Percentiles rank a stretch among this genome's conserved stretches.
Conservation (phyloP, 2,329 filamentous ascomycete genomes). For the Thielaviopsis ethacetica region DNA sequence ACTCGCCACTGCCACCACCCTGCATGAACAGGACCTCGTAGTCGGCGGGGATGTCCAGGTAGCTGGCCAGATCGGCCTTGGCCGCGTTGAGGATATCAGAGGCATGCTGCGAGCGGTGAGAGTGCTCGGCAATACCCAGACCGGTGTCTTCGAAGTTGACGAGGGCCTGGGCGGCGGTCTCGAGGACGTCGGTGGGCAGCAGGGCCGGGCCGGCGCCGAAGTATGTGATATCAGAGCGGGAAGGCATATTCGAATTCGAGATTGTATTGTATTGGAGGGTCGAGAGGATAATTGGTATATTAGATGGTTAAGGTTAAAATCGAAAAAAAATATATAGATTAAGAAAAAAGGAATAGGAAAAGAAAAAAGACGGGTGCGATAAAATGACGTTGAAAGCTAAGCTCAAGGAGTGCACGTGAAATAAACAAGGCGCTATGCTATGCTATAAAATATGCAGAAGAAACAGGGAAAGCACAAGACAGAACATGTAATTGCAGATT, state of each 20-base stretch:
- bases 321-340: too few species aligned
- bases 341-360: neutral
- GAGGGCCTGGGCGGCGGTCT: slow-evolving; percentile 59
- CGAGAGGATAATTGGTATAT: neutral
- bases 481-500: neutral
- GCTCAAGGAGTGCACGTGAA: neutral
- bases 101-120: slow-evolving; percentile 68
- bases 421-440: neutral
- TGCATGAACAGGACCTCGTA: slow-evolving; percentile 86
- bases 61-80: slow-evolving; percentile 54
- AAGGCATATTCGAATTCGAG: slow-evolving; percentile 32
- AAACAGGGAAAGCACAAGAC: neutral
- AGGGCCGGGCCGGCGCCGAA: slow-evolving; percentile 85
- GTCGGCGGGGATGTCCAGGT: slow-evolving; percentile 68
- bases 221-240: slow-evolving; percentile 60
- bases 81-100: slow-evolving; percentile 62
- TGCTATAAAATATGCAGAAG: neutral
- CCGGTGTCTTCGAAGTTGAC: slow-evolving; percentile 70
- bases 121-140: slow-evolving; percentile 77
- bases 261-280: neutral
- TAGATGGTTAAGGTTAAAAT: neutral
- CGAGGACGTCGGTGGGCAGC: slow-evolving; percentile 66
- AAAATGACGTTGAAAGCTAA: neutral
- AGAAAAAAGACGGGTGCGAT: neutral
- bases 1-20: slow-evolving; percentile 71